Base-by-base conservation (phyloP, 495 filamentous ascomycete genomes). In the Tuber magnatum region DNA sequence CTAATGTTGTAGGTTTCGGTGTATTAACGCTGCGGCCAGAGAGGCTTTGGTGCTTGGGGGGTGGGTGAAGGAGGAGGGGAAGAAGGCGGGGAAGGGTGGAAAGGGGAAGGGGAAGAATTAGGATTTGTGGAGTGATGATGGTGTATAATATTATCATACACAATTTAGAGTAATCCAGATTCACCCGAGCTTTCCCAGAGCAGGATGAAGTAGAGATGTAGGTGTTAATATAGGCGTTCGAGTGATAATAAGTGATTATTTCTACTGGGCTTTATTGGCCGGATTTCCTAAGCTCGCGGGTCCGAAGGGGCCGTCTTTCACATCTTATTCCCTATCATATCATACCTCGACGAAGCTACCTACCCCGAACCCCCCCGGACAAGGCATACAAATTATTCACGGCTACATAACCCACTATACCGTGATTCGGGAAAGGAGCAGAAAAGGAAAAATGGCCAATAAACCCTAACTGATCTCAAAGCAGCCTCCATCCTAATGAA, bases 1-100 rank as follows among this genome's bases (percentile, higher is more conserved):
- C 51, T 78, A 12, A 78, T 73, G 0, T 46, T 10, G 69, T 72
- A 78, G 77, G 75, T 99, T 99, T 83, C 88, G 93, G 43, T 85
- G 97, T 39, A 97, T 99, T 77, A 96, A 95, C 81, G 87, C 87
- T 73, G 92, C 88, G 32, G 95, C 94, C 16, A 87, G 94, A 79
- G 94, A 97, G 85, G 92, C 92, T 40, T 86, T 99, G 80, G 87
- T 97, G 20, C 89, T 89, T 82, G 93, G 91, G n/a, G 91, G 91
- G 0, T 88, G 92, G 78, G 89, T 87, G 42, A 85, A 84, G 69
- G 56, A 65, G 56, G 56, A 20, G 32, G 28, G 3, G 28, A 65
- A 35, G 56, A 65, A 65, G 56, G 28, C 4, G 28, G 56, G 56
- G 56, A 65, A 65, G 56, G 51, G 51, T 32, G 51, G 56, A 28